Evolutionary conservation across 2,329 filamentous ascomycete species (phyloP), one percentile per base, ranked within the genome.

Genomic region (Didymella segeticola): DNA sequence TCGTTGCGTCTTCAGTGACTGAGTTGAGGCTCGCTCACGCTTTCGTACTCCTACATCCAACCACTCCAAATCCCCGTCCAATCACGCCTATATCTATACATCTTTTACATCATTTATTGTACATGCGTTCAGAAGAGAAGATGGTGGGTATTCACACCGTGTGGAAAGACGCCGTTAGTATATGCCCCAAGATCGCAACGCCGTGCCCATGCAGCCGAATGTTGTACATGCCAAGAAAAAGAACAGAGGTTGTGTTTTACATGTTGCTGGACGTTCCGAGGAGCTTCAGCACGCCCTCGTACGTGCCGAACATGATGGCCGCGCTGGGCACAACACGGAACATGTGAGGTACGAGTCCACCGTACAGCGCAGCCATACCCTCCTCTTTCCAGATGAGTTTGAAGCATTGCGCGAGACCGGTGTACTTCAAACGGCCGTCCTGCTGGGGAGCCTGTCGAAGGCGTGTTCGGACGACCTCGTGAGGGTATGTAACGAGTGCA

Each of bases 291-390:
- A 81, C 77, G n/a, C 72, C 76, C 61, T 82, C 80, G 49, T 81
- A 96, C 80, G 95, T 95, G 75, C 91, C 92, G 74, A 97, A 96
- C 90, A 96, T 97, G 74, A 98, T 96, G 63, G 90, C 92, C 7
- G 93, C 92, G 64, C 90, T 95, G 1, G 93, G 93, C 5, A 97
- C 93, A 6, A 93, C 93, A 57, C 93, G 84, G 76, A 97, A 85
- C 67, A 98, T 85, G 72, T 98, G 93, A 39, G 93, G 92, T 12
- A 93, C 96, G 68, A 98, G 81, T 15, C 93, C 93, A 50, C 93
- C 93, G 71, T 97, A 98, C 57, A 98, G 80, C 26, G 89, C 90
- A 39, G 87, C 85, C 75, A 96, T 82, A 41, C 93, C 91, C 74
- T 97, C 93, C 69, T 97, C 91, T 68, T 88, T 89, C 83, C 87